A percentile compares a stretch with the other conserved stretches of the same genome.
phyloP scores from a whole-genome alignment of 1,284 basidiomycete species.

The Fomitopsis palustris region DNA sequence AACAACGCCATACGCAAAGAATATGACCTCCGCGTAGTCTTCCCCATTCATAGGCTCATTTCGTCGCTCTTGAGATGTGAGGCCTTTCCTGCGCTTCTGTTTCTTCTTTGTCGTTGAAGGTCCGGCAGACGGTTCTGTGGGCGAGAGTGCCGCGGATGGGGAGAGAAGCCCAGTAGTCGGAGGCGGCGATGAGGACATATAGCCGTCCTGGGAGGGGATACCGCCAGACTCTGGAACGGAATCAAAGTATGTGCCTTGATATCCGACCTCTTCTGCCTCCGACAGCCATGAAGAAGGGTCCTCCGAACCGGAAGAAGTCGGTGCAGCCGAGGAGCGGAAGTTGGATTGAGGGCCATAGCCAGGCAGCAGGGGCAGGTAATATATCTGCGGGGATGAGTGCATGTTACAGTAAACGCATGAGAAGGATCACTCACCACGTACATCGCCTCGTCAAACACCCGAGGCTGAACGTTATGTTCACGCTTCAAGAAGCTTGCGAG shows the following conservation, averaged over 20 bases:
- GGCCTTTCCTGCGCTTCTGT: constrained; percentile 15
- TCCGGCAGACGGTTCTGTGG: background rate
- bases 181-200: constrained; percentile 44
- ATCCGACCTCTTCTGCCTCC: constrained; percentile 87
- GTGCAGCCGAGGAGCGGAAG: constrained; percentile 77
- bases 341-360: constrained; percentile 87
- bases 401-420: constrained; percentile 3
- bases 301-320: constrained; percentile 51
- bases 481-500: constrained; percentile 83
- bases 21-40: constrained; percentile 75
- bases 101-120: background rate
- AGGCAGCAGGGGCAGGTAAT: constrained; percentile 87
- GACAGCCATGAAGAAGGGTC: constrained; percentile 67
- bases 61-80: constrained; percentile 4
- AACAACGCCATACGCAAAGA: constrained; percentile 83
- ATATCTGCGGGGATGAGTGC: constrained; percentile 55
- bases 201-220: constrained; percentile 39
- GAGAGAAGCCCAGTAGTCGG: constrained; percentile 26
- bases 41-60: constrained; percentile 3
- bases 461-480: constrained; percentile 88
- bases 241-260: constrained; percentile 82
- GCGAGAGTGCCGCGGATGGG: constrained; percentile 3
- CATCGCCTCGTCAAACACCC: constrained; percentile 90
- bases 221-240: constrained; percentile 28
- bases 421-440: constrained; percentile 70